Evolutionary conservation across 1,284 basidiomycete species (phyloP), one percentile per base, ranked within the genome.

Genomic region (Veloboletus limbatus): DNA sequence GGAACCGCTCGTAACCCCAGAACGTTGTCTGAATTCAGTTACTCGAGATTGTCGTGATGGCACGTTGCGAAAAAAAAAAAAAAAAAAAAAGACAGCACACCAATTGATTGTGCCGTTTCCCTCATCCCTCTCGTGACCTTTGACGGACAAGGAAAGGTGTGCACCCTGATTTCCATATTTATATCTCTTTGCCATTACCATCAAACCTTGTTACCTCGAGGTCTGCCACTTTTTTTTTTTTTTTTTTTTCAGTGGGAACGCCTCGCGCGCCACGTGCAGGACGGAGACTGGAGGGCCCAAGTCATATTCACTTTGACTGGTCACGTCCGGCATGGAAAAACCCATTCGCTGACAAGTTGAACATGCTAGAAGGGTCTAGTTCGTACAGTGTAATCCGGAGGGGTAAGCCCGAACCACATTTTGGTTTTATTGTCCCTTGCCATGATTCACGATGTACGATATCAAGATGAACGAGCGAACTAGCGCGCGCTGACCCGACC

Each of bases 171-270:
- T 43, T 31, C 43, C 44, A 48, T 38, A 32, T 34, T 48, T 25
- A 20, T 21, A 14, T 6, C 17, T 6, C 47, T n/a, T n/a, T n/a
- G n/a, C n/a, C n/a, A n/a, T n/a, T n/a, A n/a, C n/a, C 57, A 65
- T 66, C 63, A 62, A 62, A 64, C 61, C 30, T 43, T 66, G 43
- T 42, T 58, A 32, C 55, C 61, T 66, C 52, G 61, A 60, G 58
- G 58, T 44, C 40, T 47, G 39, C 42, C 47, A 46, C 40, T 39
- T 32, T 26, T 30, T 44, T 45, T 37, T 45, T 51, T 39, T n/a
- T 17, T 35, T 27, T 34, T 34, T 43, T 16, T 28, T 30, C 21
- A 28, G 28, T 16, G 10, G 22, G 6, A 37, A 40, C 43, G 48
- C 55, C 53, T 45, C 20, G 22, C 10, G 41, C 34, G 48, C 50